Conservation (phyloP, 768 basidiomycete species). For the Cytidiella melzeri region DNA sequence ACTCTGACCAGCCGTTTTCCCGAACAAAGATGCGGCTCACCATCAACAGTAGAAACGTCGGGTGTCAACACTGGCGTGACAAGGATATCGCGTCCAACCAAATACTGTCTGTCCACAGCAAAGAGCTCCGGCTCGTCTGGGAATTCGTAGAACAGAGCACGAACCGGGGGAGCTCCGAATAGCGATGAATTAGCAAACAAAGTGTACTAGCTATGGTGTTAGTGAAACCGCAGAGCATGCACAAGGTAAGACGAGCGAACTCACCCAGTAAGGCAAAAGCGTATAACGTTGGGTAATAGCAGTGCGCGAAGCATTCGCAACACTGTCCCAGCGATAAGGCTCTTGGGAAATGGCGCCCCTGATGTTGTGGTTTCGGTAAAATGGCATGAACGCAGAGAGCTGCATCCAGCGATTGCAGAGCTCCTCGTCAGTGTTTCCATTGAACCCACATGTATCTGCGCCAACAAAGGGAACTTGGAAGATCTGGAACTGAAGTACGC, state of each 20-base stretch:
- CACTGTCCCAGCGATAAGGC: slow-evolving; percentile 77
- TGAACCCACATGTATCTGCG: slow-evolving; percentile 70
- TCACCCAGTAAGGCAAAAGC: slow-evolving; percentile 74
- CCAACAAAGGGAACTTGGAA: slow-evolving; percentile 84
- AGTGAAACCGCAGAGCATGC: not conserved
- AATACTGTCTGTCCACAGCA: slow-evolving; percentile 59
- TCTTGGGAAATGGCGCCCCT: slow-evolving; percentile 68
- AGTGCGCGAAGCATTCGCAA: slow-evolving; percentile 64
- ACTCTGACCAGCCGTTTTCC: too few relatives aligned
- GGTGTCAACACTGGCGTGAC: slow-evolving; percentile 72
- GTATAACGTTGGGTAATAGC: slow-evolving; percentile 70
- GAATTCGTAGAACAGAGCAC: slow-evolving; percentile 76
- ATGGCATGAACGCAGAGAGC: slow-evolving; percentile 75
- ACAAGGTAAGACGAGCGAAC: slow-evolving; percentile 14
- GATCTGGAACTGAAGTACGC: slow-evolving; percentile 75
- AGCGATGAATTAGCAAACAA: slow-evolving; percentile 65
- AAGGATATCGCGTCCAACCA: slow-evolving; percentile 64
- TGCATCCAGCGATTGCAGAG: slow-evolving; percentile 85
- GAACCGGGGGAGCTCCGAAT: slow-evolving; percentile 62
- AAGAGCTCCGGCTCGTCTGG: slow-evolving; percentile 63
- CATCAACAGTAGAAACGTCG: slow-evolving; percentile 61
- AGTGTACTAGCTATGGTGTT: slow-evolving; percentile 43
- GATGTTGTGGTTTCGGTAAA: slow-evolving; percentile 76
- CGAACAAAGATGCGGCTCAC: slow-evolving; percentile 28
- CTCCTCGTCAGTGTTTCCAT: slow-evolving; percentile 71